Conservation (phyloP, 2,329 filamentous ascomycete genomes). For the Fusarium sp. region DNA sequence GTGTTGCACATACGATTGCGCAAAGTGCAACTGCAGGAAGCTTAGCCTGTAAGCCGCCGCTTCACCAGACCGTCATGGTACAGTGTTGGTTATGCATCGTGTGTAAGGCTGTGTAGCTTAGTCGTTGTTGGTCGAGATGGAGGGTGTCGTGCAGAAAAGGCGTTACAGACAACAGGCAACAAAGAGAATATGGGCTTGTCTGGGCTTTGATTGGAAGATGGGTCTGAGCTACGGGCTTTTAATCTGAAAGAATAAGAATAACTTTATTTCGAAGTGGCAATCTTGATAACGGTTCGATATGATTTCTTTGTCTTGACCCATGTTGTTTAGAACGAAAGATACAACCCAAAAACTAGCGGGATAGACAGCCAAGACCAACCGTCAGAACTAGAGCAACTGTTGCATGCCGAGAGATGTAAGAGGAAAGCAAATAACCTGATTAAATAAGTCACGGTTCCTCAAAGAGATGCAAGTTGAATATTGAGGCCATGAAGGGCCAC, state of each 20-base stretch:
- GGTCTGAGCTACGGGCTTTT: neutral
- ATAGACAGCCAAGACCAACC: slow-evolving; percentile 13
- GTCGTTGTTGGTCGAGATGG: slow-evolving; percentile 10
- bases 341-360: slow-evolving; percentile 18
- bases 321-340: too few species aligned
- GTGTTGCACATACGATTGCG: slow-evolving; percentile 30
- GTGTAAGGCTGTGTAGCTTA: slow-evolving; percentile 24
- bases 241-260: slow-evolving; percentile 12
- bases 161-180: slow-evolving; percentile 23
- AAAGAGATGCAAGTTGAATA: neutral
- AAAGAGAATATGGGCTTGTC: slow-evolving; percentile 7
- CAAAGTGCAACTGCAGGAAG: slow-evolving; percentile 15
- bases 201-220: slow-evolving; percentile 1
- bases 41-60: slow-evolving; percentile 22
- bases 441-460: slow-evolving; percentile 11
- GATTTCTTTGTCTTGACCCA: too few species aligned
- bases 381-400: slow-evolving; percentile 16
- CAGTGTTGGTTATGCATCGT: slow-evolving; percentile 17
- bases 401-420: slow-evolving; percentile 18
- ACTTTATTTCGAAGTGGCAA: slow-evolving; percentile 3
- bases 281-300: slow-evolving; percentile 6
- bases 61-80: slow-evolving; percentile 15
- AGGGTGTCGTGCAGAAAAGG: slow-evolving; percentile 28
- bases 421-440: slow-evolving; percentile 4
- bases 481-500: slow-evolving; percentile 2